Base-by-base conservation (phyloP, 345 rosid species). In the Dipteronia sinensis region DNA sequence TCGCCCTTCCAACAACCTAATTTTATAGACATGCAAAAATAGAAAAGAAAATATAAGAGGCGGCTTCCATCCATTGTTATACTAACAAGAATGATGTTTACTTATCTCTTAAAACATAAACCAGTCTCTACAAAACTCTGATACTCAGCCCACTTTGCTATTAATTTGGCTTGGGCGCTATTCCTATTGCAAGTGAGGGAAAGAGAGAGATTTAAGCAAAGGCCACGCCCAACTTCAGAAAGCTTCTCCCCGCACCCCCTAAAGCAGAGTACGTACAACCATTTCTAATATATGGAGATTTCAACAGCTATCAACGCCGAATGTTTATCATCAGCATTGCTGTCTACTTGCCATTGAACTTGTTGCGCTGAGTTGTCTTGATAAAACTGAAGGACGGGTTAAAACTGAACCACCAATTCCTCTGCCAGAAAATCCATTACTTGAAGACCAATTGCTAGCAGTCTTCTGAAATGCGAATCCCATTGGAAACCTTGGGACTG, bases 311-410 rank as follows among this genome's bases (percentile, higher is more conserved):
- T 22, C 8, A 58, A 42, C 0, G 62, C 31, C 47, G 47, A 51
- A 78, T 10, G 3, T 15, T 19, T 19, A 68, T 7, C 74, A 56
- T 78, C 84, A 82, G 13, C 75, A 72, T 46, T 80, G 79, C 65
- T 73, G 83, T 70, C 79, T 82, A 73, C 80, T 73, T n/a, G 47
- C 75, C 31, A 85, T 83, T 4, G 86, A 65, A 76, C 66, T 85
- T 67, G 84, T 78, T 46, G 83, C 86, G 25, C 91, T 87, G 61
- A 73, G 76, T 0, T 86, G 82, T 81, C 91, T 88, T 12, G 44
- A 46, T 42, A 87, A 80, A 64, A 86, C 68, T 17, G 82, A 61
- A 16, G 78, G 13, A 46, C 49, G 46, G 8, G 46, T 42, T 42
- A 42, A 42, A 42, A 42, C 61, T 5, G 56, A 38, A 7, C 65